Conservation (phyloP, 106 monocot genomes). For the Acorus calamus region DNA sequence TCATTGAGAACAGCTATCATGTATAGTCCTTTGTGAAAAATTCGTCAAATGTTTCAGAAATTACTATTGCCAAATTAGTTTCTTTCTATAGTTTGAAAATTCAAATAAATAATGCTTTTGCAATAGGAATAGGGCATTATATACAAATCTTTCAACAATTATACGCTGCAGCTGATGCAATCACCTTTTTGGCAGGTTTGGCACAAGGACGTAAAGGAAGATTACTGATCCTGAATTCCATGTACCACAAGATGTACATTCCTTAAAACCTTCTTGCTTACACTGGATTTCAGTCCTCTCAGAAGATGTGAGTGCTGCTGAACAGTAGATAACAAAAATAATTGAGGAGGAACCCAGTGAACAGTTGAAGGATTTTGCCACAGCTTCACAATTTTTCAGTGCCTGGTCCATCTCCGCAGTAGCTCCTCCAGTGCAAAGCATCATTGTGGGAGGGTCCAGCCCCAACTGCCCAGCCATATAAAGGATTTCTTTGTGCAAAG, state of each 20-base stretch:
- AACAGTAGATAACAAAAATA: conserved; percentile 67
- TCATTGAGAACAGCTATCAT: too few relatives aligned
- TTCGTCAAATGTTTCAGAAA: too few relatives aligned
- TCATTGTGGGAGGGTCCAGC: conserved; percentile 88
- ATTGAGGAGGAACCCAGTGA: conserved; percentile 52
- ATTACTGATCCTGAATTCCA: conserved; percentile 3
- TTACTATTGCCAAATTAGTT: too few relatives aligned
- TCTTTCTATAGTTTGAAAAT: too few relatives aligned
- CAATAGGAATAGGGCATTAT: too few relatives aligned
- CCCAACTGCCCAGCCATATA: conserved; percentile 78
- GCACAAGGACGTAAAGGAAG: conserved; percentile 43
- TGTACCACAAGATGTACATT: not conserved
- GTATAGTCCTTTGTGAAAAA: too few relatives aligned
- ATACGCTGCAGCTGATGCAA: not conserved
- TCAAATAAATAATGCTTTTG: too few relatives aligned
- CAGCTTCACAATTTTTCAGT: conserved; percentile 69
- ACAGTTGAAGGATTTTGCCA: conserved; percentile 60
- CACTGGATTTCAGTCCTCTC: conserved; percentile 45
- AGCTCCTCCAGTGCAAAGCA: conserved; percentile 48
- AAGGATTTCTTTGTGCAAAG: conserved; percentile 47
- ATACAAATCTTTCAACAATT: too few relatives aligned
- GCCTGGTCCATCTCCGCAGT: conserved; percentile 55
- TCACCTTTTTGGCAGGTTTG: conserved; percentile 66
- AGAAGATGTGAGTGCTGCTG: conserved; percentile 32
- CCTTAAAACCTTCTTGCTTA: conserved; percentile 11